phyloP scores from a whole-genome alignment of 257 asterid genomes.

The Knoxia roxburghii region DNA sequence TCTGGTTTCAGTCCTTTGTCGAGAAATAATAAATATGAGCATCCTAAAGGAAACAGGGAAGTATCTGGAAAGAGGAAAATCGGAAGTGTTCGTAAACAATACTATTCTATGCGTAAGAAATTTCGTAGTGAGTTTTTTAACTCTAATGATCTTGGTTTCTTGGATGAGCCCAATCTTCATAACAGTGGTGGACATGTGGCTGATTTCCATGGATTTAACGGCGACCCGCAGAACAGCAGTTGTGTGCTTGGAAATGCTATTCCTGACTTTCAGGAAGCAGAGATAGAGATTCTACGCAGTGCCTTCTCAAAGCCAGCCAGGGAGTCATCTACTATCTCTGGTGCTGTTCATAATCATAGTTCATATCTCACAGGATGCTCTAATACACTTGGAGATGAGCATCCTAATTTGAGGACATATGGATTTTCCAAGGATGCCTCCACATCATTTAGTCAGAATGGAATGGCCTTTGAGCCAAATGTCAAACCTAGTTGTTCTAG shows the following conservation, averaged over 20 bases:
- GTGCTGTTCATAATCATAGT: slow-evolving; percentile 18
- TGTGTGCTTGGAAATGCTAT: slow-evolving; percentile 36
- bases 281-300: slow-evolving; percentile 53
- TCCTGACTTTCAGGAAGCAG: slow-evolving; percentile 56
- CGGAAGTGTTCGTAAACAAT: slow-evolving; percentile 61
- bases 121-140: slow-evolving; percentile 55
- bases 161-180: slow-evolving; percentile 43
- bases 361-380: slow-evolving; percentile 35
- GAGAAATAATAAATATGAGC: slow-evolving; percentile 49
- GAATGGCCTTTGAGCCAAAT: slow-evolving; percentile 35
- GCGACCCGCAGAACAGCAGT: slow-evolving; percentile 36
- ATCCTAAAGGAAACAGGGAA: slow-evolving; percentile 39
- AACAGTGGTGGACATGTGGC: slow-evolving; percentile 44
- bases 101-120: slow-evolving; percentile 71
- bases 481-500: slow-evolving; percentile 21
- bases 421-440: slow-evolving; percentile 41
- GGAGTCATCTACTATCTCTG: slow-evolving; percentile 31
- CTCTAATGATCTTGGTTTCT: slow-evolving; percentile 46
- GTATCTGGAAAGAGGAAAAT: slow-evolving; percentile 56
- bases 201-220: slow-evolving; percentile 39
- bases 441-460: slow-evolving; percentile 34
- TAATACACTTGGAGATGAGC: slow-evolving; percentile 31
- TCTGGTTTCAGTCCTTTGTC: slow-evolving; percentile 56
- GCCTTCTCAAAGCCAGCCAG: slow-evolving; percentile 58
- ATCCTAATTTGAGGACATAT: slow-evolving; percentile 34